Evolutionary conservation across 129 eudicot genomes (phyloP), one percentile per base, ranked within the genome.

Genomic region (Tagetes patula): DNA sequence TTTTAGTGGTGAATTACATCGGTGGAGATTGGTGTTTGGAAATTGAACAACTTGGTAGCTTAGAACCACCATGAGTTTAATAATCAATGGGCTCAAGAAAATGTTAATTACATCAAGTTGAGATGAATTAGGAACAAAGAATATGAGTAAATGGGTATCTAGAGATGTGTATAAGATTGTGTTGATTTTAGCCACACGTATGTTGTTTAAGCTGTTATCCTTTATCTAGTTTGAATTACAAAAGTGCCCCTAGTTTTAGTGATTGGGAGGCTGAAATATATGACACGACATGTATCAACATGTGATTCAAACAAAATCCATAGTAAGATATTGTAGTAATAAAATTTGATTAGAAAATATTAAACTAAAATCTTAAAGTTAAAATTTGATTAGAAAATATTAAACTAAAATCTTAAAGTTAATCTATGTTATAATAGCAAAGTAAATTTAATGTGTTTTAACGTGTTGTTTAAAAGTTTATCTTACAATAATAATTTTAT

Each of bases 51-150:
- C 82, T 73, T 80, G 92, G 82, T 81, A 80, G 81, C 85, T 83
- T 73, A 87, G 73, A 75, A 76, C 90, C 87, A 71, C 96, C 96
- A 89, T 89, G 47, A 58, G 34, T 39, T 39, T 55, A 54, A 55
- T 65, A 60, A 49, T 77, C 13, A 47, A 60, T 77, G 13, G 27
- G 46, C 71, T 78, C 40, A 78, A 70, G 6, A 31, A 12, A 54
- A 55, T 39, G 46, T 77, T 39, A 70, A 70, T 9, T 10, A 61
- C 61, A 56, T 78, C 32, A 78, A 71, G 38, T 45, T 9, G 45
- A 70, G 11, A 37, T 31, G 7, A 55, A 73, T 39, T 55, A 46
- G 30, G 67, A 65, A 72, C 60, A 62, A 37, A 56, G 48, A 49
- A 50, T 63, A 37, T 67, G 56, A 50, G 30, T 43, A 56, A 33